A percentile compares a stretch with the other conserved stretches of the same genome.
Conservation (phyloP, 208 protist genomes). For the Lotmaria passim region DNA sequence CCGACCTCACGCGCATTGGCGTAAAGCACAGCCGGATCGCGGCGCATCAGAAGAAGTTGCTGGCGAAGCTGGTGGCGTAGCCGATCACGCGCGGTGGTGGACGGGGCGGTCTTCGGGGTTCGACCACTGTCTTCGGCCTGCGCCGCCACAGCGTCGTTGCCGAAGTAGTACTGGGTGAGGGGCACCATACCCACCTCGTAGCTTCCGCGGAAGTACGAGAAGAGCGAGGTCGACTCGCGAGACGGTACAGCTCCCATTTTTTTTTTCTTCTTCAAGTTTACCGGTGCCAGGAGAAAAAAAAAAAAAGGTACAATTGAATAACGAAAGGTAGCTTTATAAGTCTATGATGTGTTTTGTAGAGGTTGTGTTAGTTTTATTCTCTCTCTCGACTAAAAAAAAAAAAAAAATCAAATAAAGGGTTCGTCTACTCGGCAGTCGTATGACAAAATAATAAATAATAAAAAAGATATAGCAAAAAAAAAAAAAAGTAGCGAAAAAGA, state of each 20-base stretch:
- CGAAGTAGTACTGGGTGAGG: conserved; percentile 80
- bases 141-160: conserved; percentile 17
- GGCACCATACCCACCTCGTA: conserved; percentile 89
- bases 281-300: not conserved
- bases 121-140: not conserved
- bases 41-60: conserved; percentile 72
- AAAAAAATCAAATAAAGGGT: no score
- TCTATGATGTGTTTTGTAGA: no score
- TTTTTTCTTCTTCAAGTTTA: not conserved
- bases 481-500: not conserved
- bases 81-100: conserved; percentile 4
- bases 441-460: no score
- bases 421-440: no score
- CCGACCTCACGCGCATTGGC: conserved; percentile 52
- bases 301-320: no score
- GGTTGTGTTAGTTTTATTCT: no score
- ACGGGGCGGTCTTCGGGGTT: not conserved
- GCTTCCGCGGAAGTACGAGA: conserved; percentile 86
- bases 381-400: no score
- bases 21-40: conserved; percentile 73
- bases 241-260: conserved; percentile 77
- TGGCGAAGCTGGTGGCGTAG: conserved; percentile 52
- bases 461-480: conserved; percentile 19
- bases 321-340: no score
- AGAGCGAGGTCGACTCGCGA: conserved; percentile 65